Evolutionary conservation across 305 asterid species (phyloP), one percentile per base, ranked within the genome.

Genomic region (Stenogyne calaminthoides): DNA sequence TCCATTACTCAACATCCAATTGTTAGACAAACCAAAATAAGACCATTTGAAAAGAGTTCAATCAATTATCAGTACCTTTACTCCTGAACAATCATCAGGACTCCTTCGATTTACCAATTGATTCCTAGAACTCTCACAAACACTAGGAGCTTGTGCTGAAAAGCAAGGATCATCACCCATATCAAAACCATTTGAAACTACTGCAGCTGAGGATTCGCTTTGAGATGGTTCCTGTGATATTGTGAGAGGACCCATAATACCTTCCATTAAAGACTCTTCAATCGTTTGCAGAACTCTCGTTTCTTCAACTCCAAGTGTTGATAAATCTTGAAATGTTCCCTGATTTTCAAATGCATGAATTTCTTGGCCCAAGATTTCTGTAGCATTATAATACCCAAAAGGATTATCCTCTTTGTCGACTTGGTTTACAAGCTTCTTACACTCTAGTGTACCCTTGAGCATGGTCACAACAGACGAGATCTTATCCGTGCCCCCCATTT

Each of bases 381-480:
- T 79, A 44, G 85, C 76, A 42, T 78, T 84, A 58, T 83, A 86
- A 78, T 81, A 82, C 7, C 83, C 90, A 22, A 86, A 82, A 56
- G 84, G 71, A 71, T 74, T 76, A 39, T 81, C 89, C 54, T 76
- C 91, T 20, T 77, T 78, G 39, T 77, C 84, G 0, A 73, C 64
- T 7, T 77, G 75, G 81, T 77, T 80, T 22, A 62, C 20, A 1
- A 84, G 83, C 79, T 84, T 92, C 83, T 88, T 92, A 60, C 96
- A 81, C 66, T 92, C 96, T 49, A 92, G 71, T 2, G 98, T 87
- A 51, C 94, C 92, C 89, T 92, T 92, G 19, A 92, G 89, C 98
- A 90, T 92, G 96, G 86, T 88, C 80, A 90, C 97, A 4, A 92
- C 89, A 4, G 96, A 92, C 14, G 98, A 88, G 51, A 90, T 86